These are phyloP conservation scores for Lasiodiplodia citricola DNA, from an alignment of 2,329 filamentous ascomycete species.

Conservation along the genomic window DNA sequence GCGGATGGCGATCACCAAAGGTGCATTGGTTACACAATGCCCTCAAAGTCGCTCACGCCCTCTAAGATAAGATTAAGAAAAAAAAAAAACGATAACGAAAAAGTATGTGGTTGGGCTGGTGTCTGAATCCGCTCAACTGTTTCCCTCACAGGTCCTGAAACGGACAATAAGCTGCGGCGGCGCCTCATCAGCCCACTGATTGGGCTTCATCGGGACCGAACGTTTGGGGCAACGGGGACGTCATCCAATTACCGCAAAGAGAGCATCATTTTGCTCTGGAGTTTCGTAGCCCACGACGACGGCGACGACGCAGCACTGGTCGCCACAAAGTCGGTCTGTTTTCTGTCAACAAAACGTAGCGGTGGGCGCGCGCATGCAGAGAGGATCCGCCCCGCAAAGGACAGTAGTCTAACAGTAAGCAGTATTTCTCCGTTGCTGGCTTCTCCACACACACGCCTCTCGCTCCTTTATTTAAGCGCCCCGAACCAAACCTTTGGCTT, in stretches of 20 bases:
- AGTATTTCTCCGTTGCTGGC: background rate
- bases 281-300: no score
- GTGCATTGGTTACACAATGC: background rate
- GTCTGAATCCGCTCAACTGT: background rate
- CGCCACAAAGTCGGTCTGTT: constrained; percentile 11
- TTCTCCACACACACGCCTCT: background rate
- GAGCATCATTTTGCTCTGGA: background rate
- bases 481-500: background rate
- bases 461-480: background rate
- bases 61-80: background rate
- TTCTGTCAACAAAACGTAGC: background rate
- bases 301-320: background rate
- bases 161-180: background rate
- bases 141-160: background rate
- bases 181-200: background rate
- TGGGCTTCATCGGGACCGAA: background rate
- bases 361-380: background rate
- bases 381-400: background rate
- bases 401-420: background rate
- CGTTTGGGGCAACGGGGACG: background rate
- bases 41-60: background rate
- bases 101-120: background rate
- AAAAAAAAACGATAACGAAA: background rate
- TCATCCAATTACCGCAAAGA: background rate
- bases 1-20: no score